Percentiles rank a stretch among this genome's conserved stretches.
Conservation (phyloP, 176 grass and related monocot genomes). For the Paspalum vaginatum region DNA sequence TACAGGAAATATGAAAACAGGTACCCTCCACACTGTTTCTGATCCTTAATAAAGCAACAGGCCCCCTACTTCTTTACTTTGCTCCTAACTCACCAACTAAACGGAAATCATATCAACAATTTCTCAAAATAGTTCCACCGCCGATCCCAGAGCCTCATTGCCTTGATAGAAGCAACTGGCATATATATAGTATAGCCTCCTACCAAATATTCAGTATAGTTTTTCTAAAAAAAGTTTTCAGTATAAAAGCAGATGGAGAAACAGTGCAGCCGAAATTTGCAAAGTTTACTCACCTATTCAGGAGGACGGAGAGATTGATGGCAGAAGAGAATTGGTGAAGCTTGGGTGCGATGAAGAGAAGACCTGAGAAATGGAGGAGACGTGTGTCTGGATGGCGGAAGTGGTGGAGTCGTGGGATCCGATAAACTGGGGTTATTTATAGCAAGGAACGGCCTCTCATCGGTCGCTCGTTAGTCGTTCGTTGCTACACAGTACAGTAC, state of each 20-base stretch:
- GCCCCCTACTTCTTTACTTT: background rate
- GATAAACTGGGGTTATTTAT: conserved; percentile 33
- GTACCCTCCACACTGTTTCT: background rate
- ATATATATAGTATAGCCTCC: background rate
- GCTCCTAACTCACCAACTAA: conserved; percentile 24
- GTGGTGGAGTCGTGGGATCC: conserved; percentile 27
- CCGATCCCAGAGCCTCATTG: background rate
- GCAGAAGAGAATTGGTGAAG: background rate
- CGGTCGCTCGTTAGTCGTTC: too few relatives aligned
- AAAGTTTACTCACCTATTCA: conserved; percentile 1
- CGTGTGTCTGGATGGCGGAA: background rate
- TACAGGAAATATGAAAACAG: background rate
- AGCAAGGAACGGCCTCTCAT: too few relatives aligned
- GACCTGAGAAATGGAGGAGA: conserved; percentile 7
- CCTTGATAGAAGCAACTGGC: background rate
- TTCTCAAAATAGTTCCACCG: background rate
- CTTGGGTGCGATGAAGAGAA: background rate
- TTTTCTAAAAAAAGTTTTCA: too few relatives aligned
- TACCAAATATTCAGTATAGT: background rate
- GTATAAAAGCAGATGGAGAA: too few relatives aligned
- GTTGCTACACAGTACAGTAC: too few relatives aligned
- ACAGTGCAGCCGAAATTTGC: background rate
- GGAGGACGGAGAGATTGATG: background rate
- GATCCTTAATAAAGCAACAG: background rate
- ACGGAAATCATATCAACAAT: background rate